A percentile compares a stretch with the other conserved stretches of the same genome.
Conservation (phyloP, 306 rosid species). For the Quercus parvula region DNA sequence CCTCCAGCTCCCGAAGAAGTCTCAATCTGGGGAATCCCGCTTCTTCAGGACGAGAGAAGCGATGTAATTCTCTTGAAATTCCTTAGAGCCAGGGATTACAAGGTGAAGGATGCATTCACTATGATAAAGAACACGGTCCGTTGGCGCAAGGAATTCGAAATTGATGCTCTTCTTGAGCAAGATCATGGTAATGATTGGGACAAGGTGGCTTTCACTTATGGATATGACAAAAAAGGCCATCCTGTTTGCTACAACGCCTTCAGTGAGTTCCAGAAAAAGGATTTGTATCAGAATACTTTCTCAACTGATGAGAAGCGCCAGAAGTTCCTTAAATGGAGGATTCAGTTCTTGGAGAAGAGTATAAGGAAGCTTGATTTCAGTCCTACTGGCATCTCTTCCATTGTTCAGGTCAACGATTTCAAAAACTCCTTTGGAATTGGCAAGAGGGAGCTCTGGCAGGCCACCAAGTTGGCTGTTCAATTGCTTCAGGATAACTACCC, state of each 20-base stretch:
- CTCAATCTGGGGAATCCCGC: constrained; percentile 67
- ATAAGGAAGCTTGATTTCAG: constrained; percentile 47
- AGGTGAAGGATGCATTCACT: constrained; percentile 72
- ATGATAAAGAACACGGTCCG: constrained; percentile 78
- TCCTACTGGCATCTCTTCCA: constrained; percentile 39
- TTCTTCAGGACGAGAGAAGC: constrained; percentile 68
- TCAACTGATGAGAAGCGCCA: constrained; percentile 40
- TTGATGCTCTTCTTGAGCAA: constrained; percentile 51
- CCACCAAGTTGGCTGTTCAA: constrained; percentile 48
- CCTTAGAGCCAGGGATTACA: constrained; percentile 81
- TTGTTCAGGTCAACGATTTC: constrained; percentile 59
- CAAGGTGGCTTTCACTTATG: constrained; percentile 53
- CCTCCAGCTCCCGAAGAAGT: constrained; percentile 40
- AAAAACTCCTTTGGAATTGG: constrained; percentile 41
- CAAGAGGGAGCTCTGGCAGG: constrained; percentile 44
- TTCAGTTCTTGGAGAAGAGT: constrained; percentile 54
- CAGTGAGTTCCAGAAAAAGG: constrained; percentile 46
- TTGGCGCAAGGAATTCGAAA: constrained; percentile 76
- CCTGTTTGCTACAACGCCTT: constrained; percentile 58
- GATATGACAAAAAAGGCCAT: constrained; percentile 51
- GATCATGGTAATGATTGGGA: constrained; percentile 41
- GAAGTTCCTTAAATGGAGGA: constrained; percentile 48
- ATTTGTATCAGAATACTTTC: constrained; percentile 46
- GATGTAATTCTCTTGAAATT: constrained; percentile 79
- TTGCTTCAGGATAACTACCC: constrained; percentile 59